Evolutionary conservation across 768 basidiomycete genomes (phyloP), one percentile per base, ranked within the genome.

Genomic region (Flagelloscypha sp.): DNA sequence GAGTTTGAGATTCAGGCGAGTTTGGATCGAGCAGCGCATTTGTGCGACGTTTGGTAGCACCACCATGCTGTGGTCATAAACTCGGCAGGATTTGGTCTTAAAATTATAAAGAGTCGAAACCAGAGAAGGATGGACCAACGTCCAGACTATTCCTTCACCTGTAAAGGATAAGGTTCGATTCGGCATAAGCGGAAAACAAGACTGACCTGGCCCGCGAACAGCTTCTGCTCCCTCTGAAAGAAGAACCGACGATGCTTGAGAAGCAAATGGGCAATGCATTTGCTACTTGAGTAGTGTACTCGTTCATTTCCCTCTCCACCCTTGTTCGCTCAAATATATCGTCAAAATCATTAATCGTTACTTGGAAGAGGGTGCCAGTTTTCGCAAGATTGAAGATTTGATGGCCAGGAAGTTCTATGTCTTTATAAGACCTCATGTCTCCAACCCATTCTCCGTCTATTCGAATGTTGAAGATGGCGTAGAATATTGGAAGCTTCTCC

Each of bases 381-480:
- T 42, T 46, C 11, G 7, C 11, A 23, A 45, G 7, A 16, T 49
- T 49, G 19, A 31, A 49, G 7, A 49, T 43, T 8, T 42, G 37
- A 41, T 45, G 37, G 8, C 43, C 37, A 8, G 46, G 41, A 13
- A 49, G 46, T 13, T 41, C 34, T 36, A 44, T 39, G 8, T 18
- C 21, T 33, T 43, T 47, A 34, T 45, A 49, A 15, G 41, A 22
- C 3, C 46, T 40, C 40, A 49, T 47, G 22, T 49, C 48, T 32
- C 7, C 30, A 21, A 47, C 40, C 48, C 48, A 49, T 9, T 28
- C 27, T 13, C 43, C 48, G 36, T 49, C 46, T 22, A 49, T 37
- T 18, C 48, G 46, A 20, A 49, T 43, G 32, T 49, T 49, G 41
- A 49, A 49, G 9, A 49, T 49, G 3, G 48, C 48, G 21, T 47